Percentiles rank a stretch among this genome's conserved stretches.
These are phyloP conservation scores for Lachnellula arida DNA, from an alignment of 2,329 filamentous ascomycete genomes.

Conservation along the genomic window DNA sequence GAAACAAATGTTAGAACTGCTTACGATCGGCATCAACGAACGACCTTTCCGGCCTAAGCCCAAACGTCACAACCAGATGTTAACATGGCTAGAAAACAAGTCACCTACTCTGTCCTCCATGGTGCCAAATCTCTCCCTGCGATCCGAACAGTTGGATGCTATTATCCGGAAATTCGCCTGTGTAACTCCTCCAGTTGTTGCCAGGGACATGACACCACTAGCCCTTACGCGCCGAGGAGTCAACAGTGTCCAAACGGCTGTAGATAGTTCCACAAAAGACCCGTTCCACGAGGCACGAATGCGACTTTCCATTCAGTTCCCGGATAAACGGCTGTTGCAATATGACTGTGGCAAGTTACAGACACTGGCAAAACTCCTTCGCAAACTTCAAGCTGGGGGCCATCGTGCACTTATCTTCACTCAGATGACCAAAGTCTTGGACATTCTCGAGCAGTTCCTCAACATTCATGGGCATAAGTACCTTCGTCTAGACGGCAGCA, in stretches of 20 bases:
- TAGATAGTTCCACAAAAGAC: slow-evolving; percentile 60
- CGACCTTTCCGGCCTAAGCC: slow-evolving; percentile 58
- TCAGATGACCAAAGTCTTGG: slow-evolving; percentile 97
- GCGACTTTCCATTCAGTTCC: slow-evolving; percentile 91
- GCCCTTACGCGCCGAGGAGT: slow-evolving; percentile 58
- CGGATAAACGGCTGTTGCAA: slow-evolving; percentile 90
- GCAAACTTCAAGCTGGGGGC: slow-evolving; percentile 80
- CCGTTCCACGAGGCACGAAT: slow-evolving; percentile 93
- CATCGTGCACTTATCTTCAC: slow-evolving; percentile 97
- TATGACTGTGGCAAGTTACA: slow-evolving; percentile 98
- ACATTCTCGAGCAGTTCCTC: slow-evolving; percentile 95
- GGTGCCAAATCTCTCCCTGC: slow-evolving; percentile 69
- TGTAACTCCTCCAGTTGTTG: slow-evolving; percentile 83
- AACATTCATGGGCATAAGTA: slow-evolving; percentile 98
- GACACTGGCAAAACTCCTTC: slow-evolving; percentile 77
- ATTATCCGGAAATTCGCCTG: slow-evolving; percentile 86
- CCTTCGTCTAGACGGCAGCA: slow-evolving; percentile 90
- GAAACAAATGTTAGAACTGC: slow-evolving; percentile 66
- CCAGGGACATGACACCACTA: slow-evolving; percentile 67
- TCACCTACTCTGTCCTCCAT: slow-evolving; percentile 60
- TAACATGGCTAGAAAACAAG: slow-evolving; percentile 71
- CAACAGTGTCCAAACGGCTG: slow-evolving; percentile 50
- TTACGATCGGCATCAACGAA: slow-evolving; percentile 60
- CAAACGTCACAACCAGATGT: slow-evolving; percentile 54
- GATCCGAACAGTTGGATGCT: slow-evolving; percentile 67